Base-by-base conservation (phyloP, 176 grass and related monocot genomes). In the Carex cristatella region DNA sequence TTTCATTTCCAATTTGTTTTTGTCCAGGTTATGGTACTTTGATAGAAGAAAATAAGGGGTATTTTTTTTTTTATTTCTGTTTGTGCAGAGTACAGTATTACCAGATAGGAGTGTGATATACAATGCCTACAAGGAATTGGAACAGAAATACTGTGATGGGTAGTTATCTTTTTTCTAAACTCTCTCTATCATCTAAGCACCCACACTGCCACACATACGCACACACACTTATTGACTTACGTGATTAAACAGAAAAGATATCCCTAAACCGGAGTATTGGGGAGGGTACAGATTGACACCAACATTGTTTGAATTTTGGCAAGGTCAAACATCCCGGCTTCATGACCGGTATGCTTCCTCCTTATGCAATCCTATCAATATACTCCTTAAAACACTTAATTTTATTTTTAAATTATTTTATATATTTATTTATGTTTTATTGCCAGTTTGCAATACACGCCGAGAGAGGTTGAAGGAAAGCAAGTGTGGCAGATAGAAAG, bases 281-380 rank as follows among this genome's bases (percentile, higher is more conserved):
- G 89, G 91, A 80, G 91, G 93, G 59, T 98, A 95, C 83, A 94
- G 88, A 89, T 87, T 98, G 85, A 98, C 81, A 81, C 93, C 93
- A 83, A 85, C 31, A 10, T 80, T 67, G 81, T 94, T 94, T 84
- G 96, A 98, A 79, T 98, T 98, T 58, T 98, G 96, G 96, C 93
- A 99, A 95, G 93, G 96, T 30, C 96, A 99, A 73, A 87, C 88
- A 33, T 95, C 96, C 91, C 93, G 96, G 42, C 78, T 99, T 18
- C 96, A 99, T 89, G 96, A 95, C 80, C 80, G 91, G 93, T 99
- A 94, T 33, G 86, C 85, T 61, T 42, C 19, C 0, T 59, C 56
- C 37, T 40, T 27, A 61, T 9, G 27, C 61, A 76, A 68, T 69
- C 30, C 48, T 1, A 63, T 10, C 79, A 63, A 62, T 37, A 11